A percentile compares a stretch with the other conserved stretches of the same genome.
Conservation (phyloP, 202 grass and related monocot genomes). For the Schoenoplectus tabernaemontani region DNA sequence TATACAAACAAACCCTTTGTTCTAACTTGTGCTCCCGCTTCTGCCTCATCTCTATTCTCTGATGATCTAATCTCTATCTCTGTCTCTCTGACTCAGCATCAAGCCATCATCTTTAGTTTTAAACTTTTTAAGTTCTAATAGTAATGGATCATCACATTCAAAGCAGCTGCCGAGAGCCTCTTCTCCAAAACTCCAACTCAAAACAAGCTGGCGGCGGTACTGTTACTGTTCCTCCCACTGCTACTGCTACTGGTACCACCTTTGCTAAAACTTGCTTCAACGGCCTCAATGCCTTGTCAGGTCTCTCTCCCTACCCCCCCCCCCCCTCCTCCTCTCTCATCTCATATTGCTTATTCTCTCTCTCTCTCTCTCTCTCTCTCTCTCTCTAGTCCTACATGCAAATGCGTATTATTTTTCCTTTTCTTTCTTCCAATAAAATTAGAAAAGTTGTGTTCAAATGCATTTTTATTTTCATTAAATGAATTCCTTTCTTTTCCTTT, state of each 20-base stretch:
- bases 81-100: too few species aligned
- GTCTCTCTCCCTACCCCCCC: constrained; percentile 15
- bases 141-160: background rate
- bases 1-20: too few species aligned
- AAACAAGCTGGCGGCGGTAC: background rate
- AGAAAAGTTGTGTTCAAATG: background rate
- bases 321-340: background rate
- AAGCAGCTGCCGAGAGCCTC: background rate
- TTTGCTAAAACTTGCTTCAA: constrained; percentile 74
- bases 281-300: constrained; percentile 75
- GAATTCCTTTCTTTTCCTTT: background rate
- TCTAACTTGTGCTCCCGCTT: too few species aligned
- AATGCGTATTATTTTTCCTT: background rate
- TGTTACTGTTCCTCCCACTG: too few species aligned
- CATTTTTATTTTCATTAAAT: background rate
- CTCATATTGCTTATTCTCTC: background rate
- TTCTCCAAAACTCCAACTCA: background rate
- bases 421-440: background rate
- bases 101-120: too few species aligned
- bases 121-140: too few species aligned
- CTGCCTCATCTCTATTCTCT: too few species aligned
- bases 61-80: too few species aligned
- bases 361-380: background rate
- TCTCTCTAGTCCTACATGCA: background rate
- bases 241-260: constrained; percentile 14